Evolutionary conservation across 257 asterid genomes (phyloP).

Genomic region (Solanum piurae): DNA sequence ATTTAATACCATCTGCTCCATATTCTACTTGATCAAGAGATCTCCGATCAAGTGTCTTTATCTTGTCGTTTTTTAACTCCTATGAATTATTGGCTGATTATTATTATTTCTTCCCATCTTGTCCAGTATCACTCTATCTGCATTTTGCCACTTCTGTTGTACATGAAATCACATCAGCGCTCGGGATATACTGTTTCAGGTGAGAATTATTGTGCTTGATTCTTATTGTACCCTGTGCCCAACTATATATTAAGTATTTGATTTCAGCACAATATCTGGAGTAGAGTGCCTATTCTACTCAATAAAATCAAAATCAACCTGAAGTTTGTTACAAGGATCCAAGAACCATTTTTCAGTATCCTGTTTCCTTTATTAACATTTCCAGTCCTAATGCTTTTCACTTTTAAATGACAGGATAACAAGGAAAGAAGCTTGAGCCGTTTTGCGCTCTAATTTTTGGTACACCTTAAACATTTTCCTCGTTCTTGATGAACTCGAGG

Average conservation of each 20-base stretch:
- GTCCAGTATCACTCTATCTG: slow-evolving; percentile 60
- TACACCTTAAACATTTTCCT: background rate
- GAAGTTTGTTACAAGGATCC: background rate
- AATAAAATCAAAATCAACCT: background rate
- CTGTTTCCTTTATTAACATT: background rate
- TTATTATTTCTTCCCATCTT: background rate
- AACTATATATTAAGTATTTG: background rate
- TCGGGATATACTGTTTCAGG: slow-evolving; percentile 96
- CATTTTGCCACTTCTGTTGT: slow-evolving; percentile 85
- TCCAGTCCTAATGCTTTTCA: background rate
- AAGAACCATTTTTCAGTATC: background rate
- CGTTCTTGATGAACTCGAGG: background rate
- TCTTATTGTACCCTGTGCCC: background rate
- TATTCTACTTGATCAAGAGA: background rate
- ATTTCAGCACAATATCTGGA: background rate
- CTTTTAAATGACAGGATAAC: slow-evolving; percentile 58
- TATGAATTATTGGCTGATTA: background rate
- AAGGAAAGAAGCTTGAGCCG: slow-evolving; percentile 74
- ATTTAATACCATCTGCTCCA: background rate
- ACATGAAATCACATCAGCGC: slow-evolving; percentile 87
- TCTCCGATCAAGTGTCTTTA: background rate
- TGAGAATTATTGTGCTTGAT: slow-evolving; percentile 7
- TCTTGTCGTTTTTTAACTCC: background rate
- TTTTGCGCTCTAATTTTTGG: background rate
- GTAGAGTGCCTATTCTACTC: background rate